Conservation (phyloP, 805 yeast genomes). For the Schizosaccharomyces cryophilus region DNA sequence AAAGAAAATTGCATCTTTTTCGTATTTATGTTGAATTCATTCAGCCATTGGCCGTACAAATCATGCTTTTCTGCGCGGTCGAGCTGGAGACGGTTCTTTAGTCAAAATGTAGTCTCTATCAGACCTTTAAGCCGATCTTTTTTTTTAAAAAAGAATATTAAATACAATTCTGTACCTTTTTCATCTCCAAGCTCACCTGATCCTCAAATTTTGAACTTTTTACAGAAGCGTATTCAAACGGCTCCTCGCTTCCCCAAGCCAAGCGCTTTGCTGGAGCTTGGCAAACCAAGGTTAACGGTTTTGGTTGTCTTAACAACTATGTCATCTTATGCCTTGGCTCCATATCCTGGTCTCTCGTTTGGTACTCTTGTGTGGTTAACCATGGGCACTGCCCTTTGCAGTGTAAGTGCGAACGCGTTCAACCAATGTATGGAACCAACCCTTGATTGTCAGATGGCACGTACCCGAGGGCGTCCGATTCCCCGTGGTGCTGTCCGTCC, state of each 20-base stretch:
- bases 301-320: conserved; percentile 76
- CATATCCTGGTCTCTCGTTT: conserved; percentile 22
- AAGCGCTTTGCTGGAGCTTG: conserved; percentile 27
- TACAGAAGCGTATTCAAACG: not conserved
- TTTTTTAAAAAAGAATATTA: not conserved
- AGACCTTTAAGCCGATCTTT: not conserved
- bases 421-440: conserved; percentile 93
- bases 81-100: not conserved
- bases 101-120: not conserved
- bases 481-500: conserved; percentile 62
- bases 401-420: conserved; percentile 89
- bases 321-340: conserved; percentile 82
- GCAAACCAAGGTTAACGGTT: conserved; percentile 73
- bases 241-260: not conserved
- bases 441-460: conserved; percentile 62
- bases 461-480: conserved; percentile 76
- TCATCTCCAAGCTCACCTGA: not conserved
- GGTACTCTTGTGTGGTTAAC: conserved; percentile 49
- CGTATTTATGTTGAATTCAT: not conserved
- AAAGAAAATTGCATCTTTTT: not conserved
- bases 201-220: not conserved
- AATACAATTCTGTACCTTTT: not conserved
- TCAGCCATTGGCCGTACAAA: not conserved
- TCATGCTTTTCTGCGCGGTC: not conserved
- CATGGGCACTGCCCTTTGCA: conserved; percentile 61